Percentiles rank a stretch among this genome's conserved stretches.
phyloP scores from a whole-genome alignment of 805 yeast genomes.

The Cyberlindnera veronae region DNA sequence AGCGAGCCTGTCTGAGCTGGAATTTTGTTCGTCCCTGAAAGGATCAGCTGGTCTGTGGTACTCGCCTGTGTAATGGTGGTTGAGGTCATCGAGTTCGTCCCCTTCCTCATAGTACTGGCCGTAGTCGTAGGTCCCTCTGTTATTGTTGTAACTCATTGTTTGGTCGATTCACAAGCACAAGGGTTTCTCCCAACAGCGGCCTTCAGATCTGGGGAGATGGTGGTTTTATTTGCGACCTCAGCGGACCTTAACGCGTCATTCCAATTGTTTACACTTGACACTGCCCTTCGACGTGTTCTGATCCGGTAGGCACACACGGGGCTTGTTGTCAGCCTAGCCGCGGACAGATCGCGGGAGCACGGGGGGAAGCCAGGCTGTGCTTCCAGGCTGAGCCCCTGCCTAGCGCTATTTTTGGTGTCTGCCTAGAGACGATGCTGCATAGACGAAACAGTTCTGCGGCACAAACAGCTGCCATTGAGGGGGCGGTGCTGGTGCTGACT shows the following conservation, averaged over 20 bases:
- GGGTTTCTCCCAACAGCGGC: background rate
- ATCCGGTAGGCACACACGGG: constrained; percentile 1
- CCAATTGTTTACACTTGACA: constrained; percentile 2
- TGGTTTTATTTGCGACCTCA: background rate
- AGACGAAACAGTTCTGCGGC: too few relatives aligned
- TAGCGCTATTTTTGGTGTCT: too few relatives aligned
- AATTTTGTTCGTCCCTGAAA: constrained; percentile 15
- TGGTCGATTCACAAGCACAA: background rate
- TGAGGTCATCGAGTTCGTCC: constrained; percentile 4
- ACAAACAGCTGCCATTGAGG: too few relatives aligned
- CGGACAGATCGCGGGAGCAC: too few relatives aligned
- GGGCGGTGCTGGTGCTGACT: too few relatives aligned
- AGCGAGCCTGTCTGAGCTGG: constrained; percentile 12
- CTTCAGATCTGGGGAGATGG: background rate
- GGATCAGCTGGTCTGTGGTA: constrained; percentile 14
- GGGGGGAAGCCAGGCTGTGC: too few relatives aligned
- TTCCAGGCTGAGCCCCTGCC: too few relatives aligned
- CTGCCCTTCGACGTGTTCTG: background rate
- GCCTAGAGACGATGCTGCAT: too few relatives aligned
- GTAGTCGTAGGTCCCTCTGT: constrained; percentile 4
- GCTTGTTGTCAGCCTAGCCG: too few relatives aligned
- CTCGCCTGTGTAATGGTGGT: constrained; percentile 8
- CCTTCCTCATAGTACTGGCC: constrained; percentile 7
- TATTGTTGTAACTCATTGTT: constrained; percentile 15
- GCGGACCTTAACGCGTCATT: constrained; percentile 4